These are phyloP conservation scores for Acer campestre DNA, from an alignment of 345 rosid species.

Conservation along the genomic window DNA sequence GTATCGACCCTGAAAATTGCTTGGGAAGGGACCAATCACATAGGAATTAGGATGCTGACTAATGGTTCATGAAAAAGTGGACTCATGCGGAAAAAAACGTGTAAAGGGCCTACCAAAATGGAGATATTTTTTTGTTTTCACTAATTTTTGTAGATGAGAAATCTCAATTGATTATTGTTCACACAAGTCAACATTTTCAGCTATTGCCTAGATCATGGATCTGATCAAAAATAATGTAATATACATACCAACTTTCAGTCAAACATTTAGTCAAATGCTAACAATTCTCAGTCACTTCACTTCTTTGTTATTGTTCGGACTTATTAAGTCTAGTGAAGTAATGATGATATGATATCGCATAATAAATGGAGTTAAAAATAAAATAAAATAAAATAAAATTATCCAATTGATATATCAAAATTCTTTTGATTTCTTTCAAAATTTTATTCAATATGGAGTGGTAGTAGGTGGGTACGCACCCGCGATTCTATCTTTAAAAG, in stretches of 20 bases:
- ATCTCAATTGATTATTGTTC: neutral
- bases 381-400: too few species aligned
- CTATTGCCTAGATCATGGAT: neutral
- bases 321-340: neutral
- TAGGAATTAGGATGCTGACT: constrained; percentile 16
- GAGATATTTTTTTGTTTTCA: neutral
- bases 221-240: too few species aligned
- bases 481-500: too few species aligned
- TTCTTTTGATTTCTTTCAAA: too few species aligned
- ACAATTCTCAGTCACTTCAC: too few species aligned
- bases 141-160: neutral
- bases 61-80: neutral
- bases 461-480: too few species aligned
- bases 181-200: constrained; percentile 5
- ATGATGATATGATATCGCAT: neutral
- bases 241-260: neutral
- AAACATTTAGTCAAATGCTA: too few species aligned
- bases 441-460: too few species aligned
- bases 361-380: too few species aligned
- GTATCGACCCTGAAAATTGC: too few species aligned
- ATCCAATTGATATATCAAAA: too few species aligned
- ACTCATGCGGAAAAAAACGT: neutral
- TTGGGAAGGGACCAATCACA: neutral
- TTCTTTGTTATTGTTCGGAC: neutral
- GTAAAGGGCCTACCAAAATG: neutral